Evolutionary conservation across 139 green algal genomes (phyloP).

Genomic region (Coelastrella sp.): DNA sequence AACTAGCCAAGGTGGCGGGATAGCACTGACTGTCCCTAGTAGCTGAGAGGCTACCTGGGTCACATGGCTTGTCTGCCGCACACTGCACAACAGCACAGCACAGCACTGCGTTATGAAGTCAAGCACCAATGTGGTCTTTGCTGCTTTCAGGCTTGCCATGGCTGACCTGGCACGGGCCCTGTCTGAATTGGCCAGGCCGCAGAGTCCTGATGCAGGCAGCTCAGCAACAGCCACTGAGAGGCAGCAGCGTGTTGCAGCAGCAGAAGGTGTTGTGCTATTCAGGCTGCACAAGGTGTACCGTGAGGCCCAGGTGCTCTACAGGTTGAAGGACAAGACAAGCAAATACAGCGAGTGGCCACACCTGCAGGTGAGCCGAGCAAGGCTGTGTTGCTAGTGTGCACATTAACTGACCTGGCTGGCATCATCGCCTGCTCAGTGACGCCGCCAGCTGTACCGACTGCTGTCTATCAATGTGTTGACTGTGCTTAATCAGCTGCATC

Average conservation of each 20-base stretch:
- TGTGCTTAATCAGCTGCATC: neutral
- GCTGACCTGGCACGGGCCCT: slow-evolving; percentile 71
- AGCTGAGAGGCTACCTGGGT: too few relatives aligned
- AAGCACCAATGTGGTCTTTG: neutral
- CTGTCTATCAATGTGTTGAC: neutral
- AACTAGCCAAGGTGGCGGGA: too few relatives aligned
- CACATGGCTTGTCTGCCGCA: too few relatives aligned
- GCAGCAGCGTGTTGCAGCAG: neutral
- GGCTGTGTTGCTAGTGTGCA: neutral
- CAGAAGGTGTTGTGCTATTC: slow-evolving; percentile 54
- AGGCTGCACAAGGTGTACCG: slow-evolving; percentile 43
- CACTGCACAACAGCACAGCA: too few relatives aligned
- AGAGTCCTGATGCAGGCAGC: neutral
- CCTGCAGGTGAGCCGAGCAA: slow-evolving; percentile 41
- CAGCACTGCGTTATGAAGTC: too few relatives aligned
- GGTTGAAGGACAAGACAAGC: slow-evolving; percentile 44
- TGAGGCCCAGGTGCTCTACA: slow-evolving; percentile 66
- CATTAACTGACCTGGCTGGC: neutral
- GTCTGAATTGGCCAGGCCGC: slow-evolving; percentile 17
- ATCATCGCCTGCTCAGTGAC: too few relatives aligned
- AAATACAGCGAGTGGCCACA: slow-evolving; percentile 55
- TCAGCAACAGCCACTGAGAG: slow-evolving; percentile 8
- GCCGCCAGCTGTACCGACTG: neutral
- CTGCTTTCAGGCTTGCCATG: slow-evolving; percentile 67
- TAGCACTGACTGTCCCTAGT: too few relatives aligned